Evolutionary conservation across 192 early-diverging fungal genomes (phyloP).

Genomic region (Entrophospora sp.): DNA sequence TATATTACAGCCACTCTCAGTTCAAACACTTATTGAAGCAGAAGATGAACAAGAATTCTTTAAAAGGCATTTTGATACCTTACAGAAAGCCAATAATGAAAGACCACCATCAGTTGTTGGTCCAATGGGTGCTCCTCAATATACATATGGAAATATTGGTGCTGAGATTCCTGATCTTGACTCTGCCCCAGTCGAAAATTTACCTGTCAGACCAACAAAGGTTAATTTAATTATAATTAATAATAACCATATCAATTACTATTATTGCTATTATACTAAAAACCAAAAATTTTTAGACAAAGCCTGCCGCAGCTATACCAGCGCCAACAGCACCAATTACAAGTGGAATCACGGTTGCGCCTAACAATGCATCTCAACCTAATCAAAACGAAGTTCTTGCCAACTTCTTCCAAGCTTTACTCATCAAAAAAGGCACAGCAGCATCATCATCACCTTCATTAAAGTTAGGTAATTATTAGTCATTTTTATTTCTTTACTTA

Average conservation of each 20-base stretch:
- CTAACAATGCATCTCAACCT: constrained; percentile 19
- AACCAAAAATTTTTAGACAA: no score
- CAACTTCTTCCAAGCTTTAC: constrained; percentile 85
- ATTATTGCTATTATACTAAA: no score
- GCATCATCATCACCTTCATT: neutral
- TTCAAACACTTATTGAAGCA: constrained; percentile 57
- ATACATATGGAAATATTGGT: constrained; percentile 18
- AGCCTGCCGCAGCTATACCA: neutral
- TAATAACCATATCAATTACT: no score
- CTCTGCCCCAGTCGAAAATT: neutral
- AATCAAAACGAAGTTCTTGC: constrained; percentile 72
- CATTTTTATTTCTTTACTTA: no score
- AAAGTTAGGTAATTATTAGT: no score
- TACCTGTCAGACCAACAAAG: neutral
- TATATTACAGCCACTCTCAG: constrained; percentile 42
- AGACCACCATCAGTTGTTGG: constrained; percentile 36
- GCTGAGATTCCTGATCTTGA: neutral
- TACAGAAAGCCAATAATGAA: constrained; percentile 46
- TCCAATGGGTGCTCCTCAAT: constrained; percentile 33
- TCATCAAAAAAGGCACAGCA: constrained; percentile 47
- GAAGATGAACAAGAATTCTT: constrained; percentile 89
- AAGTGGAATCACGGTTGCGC: constrained; percentile 18
- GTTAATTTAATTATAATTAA: constrained; percentile 19
- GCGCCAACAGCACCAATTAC: neutral
- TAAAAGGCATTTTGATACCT: constrained; percentile 63